phyloP scores from a whole-genome alignment of 1,284 basidiomycete genomes.

The Ustilago crameri region DNA sequence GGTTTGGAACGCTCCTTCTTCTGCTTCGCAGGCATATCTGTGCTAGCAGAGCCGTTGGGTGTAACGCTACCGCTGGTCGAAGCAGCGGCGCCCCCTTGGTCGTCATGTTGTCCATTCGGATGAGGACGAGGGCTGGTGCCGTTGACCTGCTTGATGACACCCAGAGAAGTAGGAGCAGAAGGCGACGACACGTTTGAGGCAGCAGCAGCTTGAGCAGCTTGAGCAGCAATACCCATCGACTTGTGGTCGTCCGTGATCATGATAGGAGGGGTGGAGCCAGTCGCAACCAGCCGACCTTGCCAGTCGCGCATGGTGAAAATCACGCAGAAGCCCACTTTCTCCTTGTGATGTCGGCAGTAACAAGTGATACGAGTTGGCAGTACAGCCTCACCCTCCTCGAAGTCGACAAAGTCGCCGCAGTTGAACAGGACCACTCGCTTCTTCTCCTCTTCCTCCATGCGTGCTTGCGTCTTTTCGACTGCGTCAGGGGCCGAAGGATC shows the following conservation, averaged over 20 bases:
- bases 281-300: slow-evolving; percentile 82
- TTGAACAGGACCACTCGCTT: slow-evolving; percentile 76
- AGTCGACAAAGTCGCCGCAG: slow-evolving; percentile 89
- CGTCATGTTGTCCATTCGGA: slow-evolving; percentile 16
- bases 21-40: slow-evolving; percentile 19
- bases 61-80: slow-evolving; percentile 39
- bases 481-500: slow-evolving; percentile 58
- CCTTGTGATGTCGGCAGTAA: slow-evolving; percentile 98
- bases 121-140: slow-evolving; percentile 28
- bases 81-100: slow-evolving; percentile 12
- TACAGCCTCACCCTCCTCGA: slow-evolving; percentile 85
- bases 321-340: slow-evolving; percentile 93
- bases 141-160: slow-evolving; percentile 39
- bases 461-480: slow-evolving; percentile 43
- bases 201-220: slow-evolving; percentile 33
- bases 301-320: slow-evolving; percentile 88
- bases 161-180: slow-evolving; percentile 26
- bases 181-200: slow-evolving; percentile 31
- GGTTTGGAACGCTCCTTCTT: slow-evolving; percentile 58
- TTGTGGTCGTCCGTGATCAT: slow-evolving; percentile 94
- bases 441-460: slow-evolving; percentile 64
- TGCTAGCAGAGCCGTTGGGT: slow-evolving; percentile 31
- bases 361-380: slow-evolving; percentile 96
- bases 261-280: slow-evolving; percentile 86
- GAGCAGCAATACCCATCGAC: slow-evolving; percentile 74